A percentile compares a stretch with the other conserved stretches of the same genome.
phyloP scores from a whole-genome alignment of 352 stramenopile genomes.

The Phytopythium vexans region DNA sequence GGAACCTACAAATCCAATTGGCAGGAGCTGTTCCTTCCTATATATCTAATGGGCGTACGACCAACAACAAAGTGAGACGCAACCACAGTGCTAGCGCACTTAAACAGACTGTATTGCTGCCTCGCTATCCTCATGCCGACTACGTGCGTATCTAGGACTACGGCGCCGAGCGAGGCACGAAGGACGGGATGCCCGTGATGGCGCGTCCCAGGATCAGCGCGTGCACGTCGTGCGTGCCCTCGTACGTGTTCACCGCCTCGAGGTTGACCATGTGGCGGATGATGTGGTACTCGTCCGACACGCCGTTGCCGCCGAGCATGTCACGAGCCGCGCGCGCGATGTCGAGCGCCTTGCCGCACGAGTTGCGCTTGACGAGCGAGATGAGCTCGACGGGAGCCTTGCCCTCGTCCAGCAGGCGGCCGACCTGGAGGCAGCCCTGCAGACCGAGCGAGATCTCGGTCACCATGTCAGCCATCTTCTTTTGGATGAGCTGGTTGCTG shows the following conservation, averaged over 20 bases:
- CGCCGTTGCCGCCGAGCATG: slow-evolving; percentile 98
- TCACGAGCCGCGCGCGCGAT: slow-evolving; percentile 91
- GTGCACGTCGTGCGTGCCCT: slow-evolving; percentile 98
- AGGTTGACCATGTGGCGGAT: slow-evolving; percentile 98
- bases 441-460: slow-evolving; percentile 95
- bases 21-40: no score
- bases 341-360: slow-evolving; percentile 93
- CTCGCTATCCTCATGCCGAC: no score
- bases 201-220: slow-evolving; percentile 96
- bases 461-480: slow-evolving; percentile 97
- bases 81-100: no score
- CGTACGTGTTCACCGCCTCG: slow-evolving; percentile 99
- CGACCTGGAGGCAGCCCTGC: slow-evolving; percentile 90
- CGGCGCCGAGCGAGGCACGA: slow-evolving; percentile 86
- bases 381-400: slow-evolving; percentile 89
- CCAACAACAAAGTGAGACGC: no score
- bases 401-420: slow-evolving; percentile 87
- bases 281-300: slow-evolving; percentile 98
- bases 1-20: no score
- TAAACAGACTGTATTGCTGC: no score
- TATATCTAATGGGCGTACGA: no score
- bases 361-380: slow-evolving; percentile 95
- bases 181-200: slow-evolving; percentile 95
- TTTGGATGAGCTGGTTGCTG: slow-evolving; percentile 97
- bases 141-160: slow-evolving; percentile 15